phyloP scores from a whole-genome alignment of 2,329 filamentous ascomycete species.

The Hansfordia pulvinata region DNA sequence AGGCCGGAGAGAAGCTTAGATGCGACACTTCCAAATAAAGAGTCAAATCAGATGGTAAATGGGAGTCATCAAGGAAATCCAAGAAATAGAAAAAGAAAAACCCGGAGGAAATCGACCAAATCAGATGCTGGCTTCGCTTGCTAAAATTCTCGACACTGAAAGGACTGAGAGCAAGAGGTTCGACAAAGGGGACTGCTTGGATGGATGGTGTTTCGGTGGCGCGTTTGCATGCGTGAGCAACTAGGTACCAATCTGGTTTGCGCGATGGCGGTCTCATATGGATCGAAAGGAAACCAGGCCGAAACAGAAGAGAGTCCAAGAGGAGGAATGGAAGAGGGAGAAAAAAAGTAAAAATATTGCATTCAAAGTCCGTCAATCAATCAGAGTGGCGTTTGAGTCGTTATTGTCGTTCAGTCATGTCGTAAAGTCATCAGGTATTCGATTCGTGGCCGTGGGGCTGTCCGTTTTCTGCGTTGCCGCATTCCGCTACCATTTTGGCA shows the following conservation, averaged over 20 bases:
- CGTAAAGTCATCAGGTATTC: constrained; percentile 26
- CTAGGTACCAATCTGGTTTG: too few species aligned
- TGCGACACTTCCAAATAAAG: too few species aligned
- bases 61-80: too few species aligned
- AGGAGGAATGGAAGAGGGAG: constrained; percentile 2
- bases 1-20: too few species aligned
- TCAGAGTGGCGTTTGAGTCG: constrained; percentile 21
- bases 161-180: too few species aligned
- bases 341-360: constrained; percentile 4
- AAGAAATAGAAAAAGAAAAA: constrained; percentile 10
- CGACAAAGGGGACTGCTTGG: too few species aligned
- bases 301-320: constrained; percentile 15
- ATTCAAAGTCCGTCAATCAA: constrained; percentile 7
- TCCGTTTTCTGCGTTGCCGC: constrained; percentile 34
- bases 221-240: too few species aligned
- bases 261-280: too few species aligned
- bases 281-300: too few species aligned
- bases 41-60: too few species aligned
- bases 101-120: constrained; percentile 17
- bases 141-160: constrained; percentile 17
- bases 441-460: constrained; percentile 27
- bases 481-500: constrained; percentile 77
- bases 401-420: too few species aligned
- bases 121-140: constrained; percentile 24
- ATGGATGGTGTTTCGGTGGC: too few species aligned